These are phyloP conservation scores for Nematocida parisii DNA, from an alignment of 371 early-diverging fungal genomes.

Conservation along the genomic window DNA sequence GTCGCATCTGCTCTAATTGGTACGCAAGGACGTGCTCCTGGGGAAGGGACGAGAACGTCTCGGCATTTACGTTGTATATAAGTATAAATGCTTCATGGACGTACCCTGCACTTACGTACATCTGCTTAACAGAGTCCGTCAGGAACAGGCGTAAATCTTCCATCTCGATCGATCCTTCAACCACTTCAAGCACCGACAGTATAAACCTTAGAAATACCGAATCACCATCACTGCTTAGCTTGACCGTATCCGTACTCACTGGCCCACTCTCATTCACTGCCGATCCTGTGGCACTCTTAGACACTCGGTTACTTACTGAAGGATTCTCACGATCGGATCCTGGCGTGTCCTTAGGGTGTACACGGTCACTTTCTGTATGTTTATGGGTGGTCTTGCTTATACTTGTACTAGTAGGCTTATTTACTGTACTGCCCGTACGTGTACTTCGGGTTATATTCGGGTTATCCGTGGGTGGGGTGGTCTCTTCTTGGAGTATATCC, in stretches of 20 bases:
- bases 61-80: slow-evolving; percentile 66
- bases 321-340: not conserved
- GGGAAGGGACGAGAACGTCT: slow-evolving; percentile 68
- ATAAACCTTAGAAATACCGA: slow-evolving; percentile 51
- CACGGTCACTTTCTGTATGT: not conserved
- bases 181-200: slow-evolving; percentile 51
- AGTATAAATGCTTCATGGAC: slow-evolving; percentile 53
- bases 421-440: no score
- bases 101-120: slow-evolving; percentile 24
- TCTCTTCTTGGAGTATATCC: not conserved
- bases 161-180: slow-evolving; percentile 69
- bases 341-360: not conserved
- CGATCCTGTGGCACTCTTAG: no score
- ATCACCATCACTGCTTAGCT: not conserved
- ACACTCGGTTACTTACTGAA: not conserved
- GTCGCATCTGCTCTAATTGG: slow-evolving; percentile 67
- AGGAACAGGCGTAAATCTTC: slow-evolving; percentile 66
- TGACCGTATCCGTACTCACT: no score
- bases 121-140: slow-evolving; percentile 61
- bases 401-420: no score
- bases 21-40: slow-evolving; percentile 58
- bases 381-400: no score
- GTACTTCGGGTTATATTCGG: no score
- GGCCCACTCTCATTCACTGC: no score
- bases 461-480: no score